phyloP scores from a whole-genome alignment of 768 basidiomycete genomes.

The Auriscalpium microsporum region DNA sequence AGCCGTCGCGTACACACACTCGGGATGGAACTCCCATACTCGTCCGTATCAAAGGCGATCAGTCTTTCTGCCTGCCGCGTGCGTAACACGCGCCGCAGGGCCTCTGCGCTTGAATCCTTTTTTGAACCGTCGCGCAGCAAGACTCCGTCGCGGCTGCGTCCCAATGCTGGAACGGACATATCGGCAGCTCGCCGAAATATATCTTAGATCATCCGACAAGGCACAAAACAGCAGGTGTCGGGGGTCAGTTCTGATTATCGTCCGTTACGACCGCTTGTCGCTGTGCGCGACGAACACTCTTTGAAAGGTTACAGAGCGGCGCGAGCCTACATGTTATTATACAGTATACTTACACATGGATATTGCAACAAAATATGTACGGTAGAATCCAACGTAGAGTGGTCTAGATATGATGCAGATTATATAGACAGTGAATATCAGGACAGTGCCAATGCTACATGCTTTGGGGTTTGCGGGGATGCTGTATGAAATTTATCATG shows the following conservation, averaged over 20 bases:
- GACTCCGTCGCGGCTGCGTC: too few relatives aligned
- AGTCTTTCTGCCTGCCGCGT: too few relatives aligned
- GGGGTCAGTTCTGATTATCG: too few relatives aligned
- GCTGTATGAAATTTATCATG: neutral
- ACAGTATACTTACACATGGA: slow-evolving; percentile 14
- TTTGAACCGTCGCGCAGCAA: too few relatives aligned
- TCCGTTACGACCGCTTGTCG: too few relatives aligned
- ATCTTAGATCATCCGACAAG: neutral
- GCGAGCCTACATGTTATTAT: slow-evolving; percentile 1
- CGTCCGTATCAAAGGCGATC: too few relatives aligned
- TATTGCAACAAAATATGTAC: slow-evolving; percentile 17
- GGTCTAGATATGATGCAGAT: slow-evolving; percentile 1
- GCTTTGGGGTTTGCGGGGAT: neutral
- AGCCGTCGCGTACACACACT: too few relatives aligned
- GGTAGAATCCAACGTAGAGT: slow-evolving; percentile 15
- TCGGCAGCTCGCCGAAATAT: neutral
- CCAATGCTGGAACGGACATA: neutral
- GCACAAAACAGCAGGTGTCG: neutral
- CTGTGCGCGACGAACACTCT: too few relatives aligned
- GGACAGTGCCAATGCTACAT: neutral
- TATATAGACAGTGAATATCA: neutral
- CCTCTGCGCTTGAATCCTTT: too few relatives aligned
- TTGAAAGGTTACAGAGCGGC: too few relatives aligned
- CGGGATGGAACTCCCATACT: too few relatives aligned
- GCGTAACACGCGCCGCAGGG: too few relatives aligned